Base-by-base conservation (phyloP, 176 grass and related monocot genomes). In the Dactylis glomerata region DNA sequence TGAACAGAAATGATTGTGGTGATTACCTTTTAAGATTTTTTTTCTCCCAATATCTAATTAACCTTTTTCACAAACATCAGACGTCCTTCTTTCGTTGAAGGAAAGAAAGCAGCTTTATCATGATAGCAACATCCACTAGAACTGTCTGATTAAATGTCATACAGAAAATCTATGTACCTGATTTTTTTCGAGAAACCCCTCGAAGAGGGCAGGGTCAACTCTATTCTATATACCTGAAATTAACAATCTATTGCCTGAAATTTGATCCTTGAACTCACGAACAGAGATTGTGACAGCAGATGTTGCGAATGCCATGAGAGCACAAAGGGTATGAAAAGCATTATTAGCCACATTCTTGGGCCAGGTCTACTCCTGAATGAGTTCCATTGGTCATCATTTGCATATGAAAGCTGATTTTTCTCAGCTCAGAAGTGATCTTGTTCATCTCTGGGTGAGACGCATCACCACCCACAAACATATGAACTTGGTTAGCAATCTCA, bases 381-480 rank as follows among this genome's bases (percentile, higher is more conserved):
- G 68, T 38, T 79, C 86, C 84, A 83, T 85, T 22, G n/a, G 33
- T 38, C 41, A 65, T 27, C 83, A 88, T 88, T 78, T 89, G 89
- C 96, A 92, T 94, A 93, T 98, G 91, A 61, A 95, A 90, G 79
- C 80, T 71, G 46, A 98, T 92, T 83, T 80, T 92, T 78, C 85
- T 86, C 73, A 98, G 87, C 80, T 93, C 92, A 0, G 59, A 70
- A 69, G 80, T 44, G 52, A 95, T 93, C 64, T 81, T 75, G 52
- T 62, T 75, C 73, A 98, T 98, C 77, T 90, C 93, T 42, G 93
- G 91, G 90, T 95, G 96, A 65, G 86, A 98, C 59, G 68, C 89
- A 90, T 98, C 92, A 66, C 89, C 91, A 59, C 92, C 96, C 46
- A 86, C 81, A 85, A 98, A 98, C 42, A 91, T 85, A 90, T 93